phyloP scores from a whole-genome alignment of 2,329 filamentous ascomycete species.

The Xylariales sp. region DNA sequence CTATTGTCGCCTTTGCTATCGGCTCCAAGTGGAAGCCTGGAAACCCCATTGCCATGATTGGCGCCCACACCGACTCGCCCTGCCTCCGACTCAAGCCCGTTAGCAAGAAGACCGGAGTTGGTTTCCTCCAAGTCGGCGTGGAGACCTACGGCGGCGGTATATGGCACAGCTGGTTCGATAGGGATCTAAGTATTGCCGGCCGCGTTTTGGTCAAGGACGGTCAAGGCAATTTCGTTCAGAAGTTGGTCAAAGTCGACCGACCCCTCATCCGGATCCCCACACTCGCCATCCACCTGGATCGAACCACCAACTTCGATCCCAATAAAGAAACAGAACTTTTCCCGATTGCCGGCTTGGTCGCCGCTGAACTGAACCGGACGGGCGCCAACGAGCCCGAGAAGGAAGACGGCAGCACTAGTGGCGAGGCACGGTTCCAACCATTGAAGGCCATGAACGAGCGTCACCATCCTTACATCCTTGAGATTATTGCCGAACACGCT shows the following conservation, averaged over 20 bases:
- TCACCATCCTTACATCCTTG: constrained; percentile 83
- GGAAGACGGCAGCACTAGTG: constrained; percentile 30
- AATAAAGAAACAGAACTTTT: constrained; percentile 98
- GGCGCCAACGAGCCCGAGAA: constrained; percentile 42
- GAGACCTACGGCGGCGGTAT: constrained; percentile 96
- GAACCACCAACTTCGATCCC: constrained; percentile 79
- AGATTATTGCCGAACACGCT: constrained; percentile 77
- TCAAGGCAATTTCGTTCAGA: constrained; percentile 72
- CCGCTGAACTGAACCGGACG: constrained; percentile 81
- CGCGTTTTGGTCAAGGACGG: constrained; percentile 75
- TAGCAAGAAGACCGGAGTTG: constrained; percentile 80
- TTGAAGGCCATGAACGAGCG: constrained; percentile 74
- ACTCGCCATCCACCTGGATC: constrained; percentile 88
- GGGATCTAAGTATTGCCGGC: constrained; percentile 86
- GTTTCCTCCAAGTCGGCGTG: constrained; percentile 90
- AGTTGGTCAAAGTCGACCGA: constrained; percentile 83
- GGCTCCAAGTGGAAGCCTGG: constrained; percentile 88
- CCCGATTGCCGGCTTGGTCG: constrained; percentile 83
- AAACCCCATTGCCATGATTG: constrained; percentile 88
- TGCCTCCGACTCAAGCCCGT: constrained; percentile 91
- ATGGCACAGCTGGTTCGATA: constrained; percentile 98
- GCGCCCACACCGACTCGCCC: constrained; percentile 93
- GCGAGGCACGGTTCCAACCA: constrained; percentile 56
- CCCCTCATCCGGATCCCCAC: constrained; percentile 91
- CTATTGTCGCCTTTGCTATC: constrained; percentile 88